phyloP scores from a whole-genome alignment of 2,329 filamentous ascomycete species.

The Rutstroemia sp. region DNA sequence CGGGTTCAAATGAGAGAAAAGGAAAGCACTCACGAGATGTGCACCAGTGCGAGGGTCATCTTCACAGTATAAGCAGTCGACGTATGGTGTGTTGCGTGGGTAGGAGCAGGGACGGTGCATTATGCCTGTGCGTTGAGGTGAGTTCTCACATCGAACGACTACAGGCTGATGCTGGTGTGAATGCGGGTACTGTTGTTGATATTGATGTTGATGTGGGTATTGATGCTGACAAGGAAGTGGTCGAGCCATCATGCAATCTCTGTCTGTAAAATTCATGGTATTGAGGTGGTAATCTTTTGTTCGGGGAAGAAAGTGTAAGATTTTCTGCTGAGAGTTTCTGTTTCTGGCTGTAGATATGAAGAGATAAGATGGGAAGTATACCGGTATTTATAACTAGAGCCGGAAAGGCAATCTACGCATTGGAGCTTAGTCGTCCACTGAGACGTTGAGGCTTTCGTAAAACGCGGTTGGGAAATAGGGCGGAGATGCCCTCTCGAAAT shows the following conservation, averaged over 20 bases:
- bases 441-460: conserved; percentile 4
- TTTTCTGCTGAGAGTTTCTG: neutral
- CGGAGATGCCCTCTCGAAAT: neutral
- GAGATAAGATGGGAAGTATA: neutral
- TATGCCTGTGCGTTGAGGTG: neutral
- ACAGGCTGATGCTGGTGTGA: neutral
- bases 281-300: neutral
- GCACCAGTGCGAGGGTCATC: conserved; percentile 6
- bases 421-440: neutral
- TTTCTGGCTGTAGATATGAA: neutral
- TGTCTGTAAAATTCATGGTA: neutral
- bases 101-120: neutral
- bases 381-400: conserved; percentile 1
- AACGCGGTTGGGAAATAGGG: neutral
- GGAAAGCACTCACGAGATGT: neutral
- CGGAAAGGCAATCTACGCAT: neutral
- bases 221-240: neutral
- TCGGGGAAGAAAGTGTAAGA: neutral
- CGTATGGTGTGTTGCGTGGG: neutral
- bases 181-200: no score
- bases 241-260: neutral
- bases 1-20: no score
- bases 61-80: conserved; percentile 4
- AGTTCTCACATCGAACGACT: neutral
- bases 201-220: neutral